phyloP scores from a whole-genome alignment of 176 grass and related monocot genomes.

The Musa itinerans region DNA sequence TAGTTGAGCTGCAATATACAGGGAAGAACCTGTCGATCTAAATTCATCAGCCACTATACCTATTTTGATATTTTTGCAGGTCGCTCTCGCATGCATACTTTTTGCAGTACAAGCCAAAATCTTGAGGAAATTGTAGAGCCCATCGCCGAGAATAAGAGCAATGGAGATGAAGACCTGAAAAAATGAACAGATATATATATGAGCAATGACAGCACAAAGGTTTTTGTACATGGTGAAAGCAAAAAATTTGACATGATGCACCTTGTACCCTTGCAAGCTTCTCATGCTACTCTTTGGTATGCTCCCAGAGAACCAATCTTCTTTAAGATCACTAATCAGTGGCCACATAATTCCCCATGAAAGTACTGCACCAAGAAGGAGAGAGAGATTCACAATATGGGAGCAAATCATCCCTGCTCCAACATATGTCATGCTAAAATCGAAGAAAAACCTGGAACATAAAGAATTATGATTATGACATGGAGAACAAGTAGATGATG shows the following conservation, averaged over 20 bases:
- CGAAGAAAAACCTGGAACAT: slow-evolving; percentile 71
- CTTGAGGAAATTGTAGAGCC: slow-evolving; percentile 91
- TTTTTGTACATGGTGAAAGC: neutral
- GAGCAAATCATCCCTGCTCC: slow-evolving; percentile 99
- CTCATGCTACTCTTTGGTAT: slow-evolving; percentile 84
- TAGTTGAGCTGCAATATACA: neutral
- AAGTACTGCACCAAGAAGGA: slow-evolving; percentile 70
- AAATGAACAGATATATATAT: slow-evolving; percentile 3
- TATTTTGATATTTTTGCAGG: slow-evolving; percentile 48
- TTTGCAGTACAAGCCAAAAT: slow-evolving; percentile 49
- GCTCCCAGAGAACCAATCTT: slow-evolving; percentile 66
- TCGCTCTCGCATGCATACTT: slow-evolving; percentile 46
- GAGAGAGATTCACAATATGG: slow-evolving; percentile 79
- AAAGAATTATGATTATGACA: slow-evolving; percentile 19
- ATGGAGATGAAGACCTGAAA: slow-evolving; percentile 86
- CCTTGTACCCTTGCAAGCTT: slow-evolving; percentile 96
- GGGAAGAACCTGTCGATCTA: neutral
- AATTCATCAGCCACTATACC: slow-evolving; percentile 33
- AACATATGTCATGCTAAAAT: slow-evolving; percentile 94
- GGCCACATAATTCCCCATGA: slow-evolving; percentile 99
- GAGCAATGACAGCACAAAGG: too few species aligned
- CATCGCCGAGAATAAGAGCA: slow-evolving; percentile 85
- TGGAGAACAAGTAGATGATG: neutral
- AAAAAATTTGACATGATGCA: slow-evolving; percentile 16
- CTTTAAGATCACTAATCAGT: slow-evolving; percentile 63